Evolutionary conservation across 345 rosid genomes (phyloP).

Genomic region (Zanthoxylum bungeanum): DNA sequence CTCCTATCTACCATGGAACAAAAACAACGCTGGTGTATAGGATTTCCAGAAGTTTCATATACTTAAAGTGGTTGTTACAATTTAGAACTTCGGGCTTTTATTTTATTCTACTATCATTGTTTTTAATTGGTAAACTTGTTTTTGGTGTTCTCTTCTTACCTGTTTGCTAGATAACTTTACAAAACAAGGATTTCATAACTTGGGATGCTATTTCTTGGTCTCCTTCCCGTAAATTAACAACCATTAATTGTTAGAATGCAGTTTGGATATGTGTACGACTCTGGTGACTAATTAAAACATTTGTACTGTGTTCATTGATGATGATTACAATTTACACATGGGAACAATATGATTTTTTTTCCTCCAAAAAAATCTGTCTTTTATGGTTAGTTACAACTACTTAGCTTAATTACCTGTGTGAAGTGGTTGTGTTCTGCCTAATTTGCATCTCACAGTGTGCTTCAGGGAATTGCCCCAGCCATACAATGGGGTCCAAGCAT

Average conservation of each 20-base stretch:
- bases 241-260: background rate
- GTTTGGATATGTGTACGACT: background rate
- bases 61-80: background rate
- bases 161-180: background rate
- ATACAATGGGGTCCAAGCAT: constrained; percentile 62
- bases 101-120: background rate
- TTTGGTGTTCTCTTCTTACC: background rate
- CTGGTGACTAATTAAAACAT: background rate
- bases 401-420: background rate
- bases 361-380: background rate
- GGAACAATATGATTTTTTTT: background rate
- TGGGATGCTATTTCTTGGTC: background rate
- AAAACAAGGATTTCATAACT: background rate
- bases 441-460: background rate
- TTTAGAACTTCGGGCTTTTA: background rate
- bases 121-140: background rate
- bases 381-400: background rate
- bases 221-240: background rate
- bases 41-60: background rate
- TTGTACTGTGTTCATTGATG: background rate
- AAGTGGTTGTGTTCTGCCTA: constrained; percentile 1
- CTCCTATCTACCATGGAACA: no score
- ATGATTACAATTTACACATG: background rate
- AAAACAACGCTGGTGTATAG: background rate
- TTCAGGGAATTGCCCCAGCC: constrained; percentile 21